A percentile compares a stretch with the other conserved stretches of the same genome.
Evolutionary conservation across 169 alveolate species (phyloP).

Genomic region (Babesia gibsoni): DNA sequence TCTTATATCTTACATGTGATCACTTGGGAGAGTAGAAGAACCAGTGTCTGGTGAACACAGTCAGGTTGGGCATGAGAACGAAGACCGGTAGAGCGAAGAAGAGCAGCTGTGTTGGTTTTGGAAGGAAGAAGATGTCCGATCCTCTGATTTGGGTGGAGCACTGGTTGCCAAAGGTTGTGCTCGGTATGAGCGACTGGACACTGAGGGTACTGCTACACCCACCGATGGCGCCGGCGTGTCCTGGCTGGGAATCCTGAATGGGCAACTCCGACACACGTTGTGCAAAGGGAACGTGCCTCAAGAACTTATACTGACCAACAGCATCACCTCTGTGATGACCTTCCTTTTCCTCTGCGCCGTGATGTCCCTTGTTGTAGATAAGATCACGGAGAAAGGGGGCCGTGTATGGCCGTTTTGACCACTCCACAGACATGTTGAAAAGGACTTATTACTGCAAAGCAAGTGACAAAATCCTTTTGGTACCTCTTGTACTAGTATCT

Average conservation of each 20-base stretch:
- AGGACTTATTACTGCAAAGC: no score
- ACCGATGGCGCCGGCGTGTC: constrained; percentile 47
- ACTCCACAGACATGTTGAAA: constrained; percentile 41
- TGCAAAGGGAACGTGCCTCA: constrained; percentile 52
- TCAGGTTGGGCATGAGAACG: constrained; percentile 73
- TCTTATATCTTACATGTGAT: neutral
- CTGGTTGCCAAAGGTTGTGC: constrained; percentile 62
- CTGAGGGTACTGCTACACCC: constrained; percentile 62
- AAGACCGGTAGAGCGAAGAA: constrained; percentile 69
- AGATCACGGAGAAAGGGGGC: constrained; percentile 64
- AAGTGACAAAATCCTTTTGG: no score
- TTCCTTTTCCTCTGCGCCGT: constrained; percentile 3
- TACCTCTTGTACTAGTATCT: no score
- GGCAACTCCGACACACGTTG: constrained; percentile 30
- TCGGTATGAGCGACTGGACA: constrained; percentile 58
- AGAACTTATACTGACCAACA: constrained; percentile 16
- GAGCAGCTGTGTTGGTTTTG: constrained; percentile 74
- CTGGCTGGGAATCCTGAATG: constrained; percentile 27
- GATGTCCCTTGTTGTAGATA: constrained; percentile 28
- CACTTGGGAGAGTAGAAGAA: constrained; percentile 72
- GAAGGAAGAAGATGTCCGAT: constrained; percentile 68
- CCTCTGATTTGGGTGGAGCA: constrained; percentile 52
- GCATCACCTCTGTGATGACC: constrained; percentile 15
- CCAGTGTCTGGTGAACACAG: constrained; percentile 72
- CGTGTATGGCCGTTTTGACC: constrained; percentile 64